phyloP scores from a whole-genome alignment of 345 rosid species.

The Citrus maxima region DNA sequence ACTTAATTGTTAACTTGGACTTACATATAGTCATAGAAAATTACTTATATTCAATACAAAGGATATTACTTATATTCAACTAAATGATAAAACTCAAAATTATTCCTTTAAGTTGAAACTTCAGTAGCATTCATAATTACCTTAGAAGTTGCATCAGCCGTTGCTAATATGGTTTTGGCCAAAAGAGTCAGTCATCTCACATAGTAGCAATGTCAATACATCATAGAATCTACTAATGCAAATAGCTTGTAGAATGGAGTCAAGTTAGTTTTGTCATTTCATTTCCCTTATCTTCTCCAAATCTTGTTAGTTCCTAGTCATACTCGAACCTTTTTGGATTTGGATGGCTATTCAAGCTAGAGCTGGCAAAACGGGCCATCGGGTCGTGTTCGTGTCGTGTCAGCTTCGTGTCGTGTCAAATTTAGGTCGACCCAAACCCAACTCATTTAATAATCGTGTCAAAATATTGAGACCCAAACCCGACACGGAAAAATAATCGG shows the following conservation, averaged over 20 bases:
- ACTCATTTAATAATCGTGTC: no score
- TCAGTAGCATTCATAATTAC: constrained; percentile 27
- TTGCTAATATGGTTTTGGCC: constrained; percentile 52
- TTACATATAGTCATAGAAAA: no score
- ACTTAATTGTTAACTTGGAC: no score
- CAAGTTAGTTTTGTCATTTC: constrained; percentile 51
- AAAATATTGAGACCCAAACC: no score
- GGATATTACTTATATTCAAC: neutral
- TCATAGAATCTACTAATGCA: constrained; percentile 68
- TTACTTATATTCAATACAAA: no score
- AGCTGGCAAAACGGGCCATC: no score
- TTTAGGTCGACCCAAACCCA: no score
- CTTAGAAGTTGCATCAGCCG: constrained; percentile 43
- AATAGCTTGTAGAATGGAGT: constrained; percentile 79
- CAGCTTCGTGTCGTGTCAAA: no score
- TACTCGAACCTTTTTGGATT: constrained; percentile 22
- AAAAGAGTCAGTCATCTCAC: constrained; percentile 56
- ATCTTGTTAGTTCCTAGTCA: neutral
- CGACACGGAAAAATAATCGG: no score
- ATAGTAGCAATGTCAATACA: constrained; percentile 65
- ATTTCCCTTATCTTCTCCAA: constrained; percentile 31
- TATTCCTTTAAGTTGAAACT: neutral
- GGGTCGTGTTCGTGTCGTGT: no score
- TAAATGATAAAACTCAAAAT: neutral
- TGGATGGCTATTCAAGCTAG: constrained; percentile 11